phyloP scores from a whole-genome alignment of 768 basidiomycete genomes.

The Solioccasus polychromus region DNA sequence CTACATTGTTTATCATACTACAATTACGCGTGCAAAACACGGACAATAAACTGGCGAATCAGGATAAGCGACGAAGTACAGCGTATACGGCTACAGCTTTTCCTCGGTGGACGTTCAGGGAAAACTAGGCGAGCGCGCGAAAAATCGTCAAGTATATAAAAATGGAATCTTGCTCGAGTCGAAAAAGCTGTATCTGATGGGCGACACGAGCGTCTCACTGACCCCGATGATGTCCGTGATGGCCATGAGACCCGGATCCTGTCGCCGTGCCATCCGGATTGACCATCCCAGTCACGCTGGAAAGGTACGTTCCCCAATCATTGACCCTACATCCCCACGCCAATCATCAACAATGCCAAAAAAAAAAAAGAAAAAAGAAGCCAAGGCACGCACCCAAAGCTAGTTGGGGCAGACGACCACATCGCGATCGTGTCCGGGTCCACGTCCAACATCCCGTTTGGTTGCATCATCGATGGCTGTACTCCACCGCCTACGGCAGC shows the following conservation, averaged over 20 bases:
- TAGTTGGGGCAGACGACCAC: slow-evolving; percentile 61
- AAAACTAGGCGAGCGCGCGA: too few species aligned
- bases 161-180: too few species aligned
- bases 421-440: slow-evolving; percentile 54
- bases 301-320: slow-evolving; percentile 41
- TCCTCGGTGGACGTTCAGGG: too few species aligned
- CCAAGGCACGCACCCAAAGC: slow-evolving; percentile 50
- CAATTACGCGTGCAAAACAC: too few species aligned
- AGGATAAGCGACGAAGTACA: too few species aligned
- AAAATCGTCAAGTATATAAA: too few species aligned
- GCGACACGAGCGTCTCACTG: neutral
- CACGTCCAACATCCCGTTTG: slow-evolving; percentile 20
- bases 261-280: slow-evolving; percentile 10
- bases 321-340: slow-evolving; percentile 28
- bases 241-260: slow-evolving; percentile 3
- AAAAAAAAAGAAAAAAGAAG: neutral
- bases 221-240: neutral
- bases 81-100: too few species aligned
- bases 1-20: too few species aligned
- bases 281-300: slow-evolving; percentile 28
- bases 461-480: slow-evolving; percentile 4
- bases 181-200: too few species aligned
- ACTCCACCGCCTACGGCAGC: neutral
- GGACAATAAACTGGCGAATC: too few species aligned
- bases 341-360: neutral